A percentile compares a stretch with the other conserved stretches of the same genome.
phyloP scores from a whole-genome alignment of 2,329 filamentous ascomycete genomes.

The Epichloe typhina region DNA sequence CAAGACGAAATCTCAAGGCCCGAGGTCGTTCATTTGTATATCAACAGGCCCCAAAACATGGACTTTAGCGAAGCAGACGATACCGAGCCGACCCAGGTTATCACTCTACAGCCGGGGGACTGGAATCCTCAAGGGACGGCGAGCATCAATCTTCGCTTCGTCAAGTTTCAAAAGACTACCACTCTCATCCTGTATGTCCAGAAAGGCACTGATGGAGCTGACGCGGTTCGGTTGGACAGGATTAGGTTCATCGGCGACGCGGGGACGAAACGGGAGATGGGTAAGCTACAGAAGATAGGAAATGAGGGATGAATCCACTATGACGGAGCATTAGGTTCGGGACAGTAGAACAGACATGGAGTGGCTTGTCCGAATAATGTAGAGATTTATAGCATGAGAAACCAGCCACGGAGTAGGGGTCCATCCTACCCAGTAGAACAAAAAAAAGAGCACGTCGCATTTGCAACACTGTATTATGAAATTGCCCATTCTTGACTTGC shows the following conservation, averaged over 20 bases:
- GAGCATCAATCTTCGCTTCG: constrained; percentile 65
- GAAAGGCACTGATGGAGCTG: constrained; percentile 68
- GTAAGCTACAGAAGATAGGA: constrained; percentile 88
- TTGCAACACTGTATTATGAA: background rate
- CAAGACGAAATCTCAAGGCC: constrained; percentile 71
- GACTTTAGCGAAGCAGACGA: constrained; percentile 94
- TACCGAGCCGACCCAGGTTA: constrained; percentile 63
- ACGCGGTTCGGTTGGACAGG: constrained; percentile 74
- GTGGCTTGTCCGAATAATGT: background rate
- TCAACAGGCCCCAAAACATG: constrained; percentile 78
- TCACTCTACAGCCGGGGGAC: constrained; percentile 59
- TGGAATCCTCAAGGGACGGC: constrained; percentile 74
- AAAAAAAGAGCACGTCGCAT: background rate
- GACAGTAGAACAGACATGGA: background rate
- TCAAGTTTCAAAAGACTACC: constrained; percentile 93
- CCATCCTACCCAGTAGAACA: background rate
- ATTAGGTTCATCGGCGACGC: constrained; percentile 73
- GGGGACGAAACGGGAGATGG: constrained; percentile 84
- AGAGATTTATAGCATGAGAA: background rate
- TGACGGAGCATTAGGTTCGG: background rate
- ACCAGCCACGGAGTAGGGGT: background rate
- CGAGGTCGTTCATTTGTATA: constrained; percentile 71
- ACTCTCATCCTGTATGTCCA: constrained; percentile 81
- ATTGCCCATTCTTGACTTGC: too few relatives aligned
- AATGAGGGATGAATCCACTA: constrained; percentile 44